Conservation (phyloP, 768 basidiomycete genomes). For the Infundibulicybe gibba region DNA sequence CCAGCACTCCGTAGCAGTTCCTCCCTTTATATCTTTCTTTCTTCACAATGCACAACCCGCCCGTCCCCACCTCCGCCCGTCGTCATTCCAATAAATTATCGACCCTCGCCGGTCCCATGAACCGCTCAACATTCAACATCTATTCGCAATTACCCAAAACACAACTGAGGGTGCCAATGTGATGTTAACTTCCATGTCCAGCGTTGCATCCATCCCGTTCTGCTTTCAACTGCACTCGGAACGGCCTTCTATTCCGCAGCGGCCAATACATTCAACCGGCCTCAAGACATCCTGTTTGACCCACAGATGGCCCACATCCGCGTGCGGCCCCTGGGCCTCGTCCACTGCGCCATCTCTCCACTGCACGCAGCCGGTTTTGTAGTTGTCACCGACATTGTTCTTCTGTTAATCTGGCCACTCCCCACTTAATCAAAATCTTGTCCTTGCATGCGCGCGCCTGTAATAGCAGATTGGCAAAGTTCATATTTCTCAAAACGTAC, state of each 20-base stretch:
- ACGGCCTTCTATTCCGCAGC: conserved; percentile 90
- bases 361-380: no score
- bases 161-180: conserved; percentile 79
- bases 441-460: background rate
- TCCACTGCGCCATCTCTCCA: no score
- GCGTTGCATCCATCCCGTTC: conserved; percentile 87
- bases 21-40: conserved; percentile 55
- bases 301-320: conserved; percentile 95
- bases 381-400: no score
- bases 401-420: no score
- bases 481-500: conserved; percentile 69
- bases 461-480: conserved; percentile 38
- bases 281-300: conserved; percentile 93
- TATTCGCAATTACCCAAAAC: conserved; percentile 85
- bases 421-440: conserved; percentile 3
- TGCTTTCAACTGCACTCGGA: conserved; percentile 85
- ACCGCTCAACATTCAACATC: conserved; percentile 50
- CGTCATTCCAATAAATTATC: conserved; percentile 1
- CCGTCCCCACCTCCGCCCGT: conserved; percentile 22
- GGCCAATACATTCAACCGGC: conserved; percentile 92
- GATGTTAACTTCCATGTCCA: conserved; percentile 86
- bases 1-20: conserved; percentile 7
- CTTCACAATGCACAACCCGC: conserved; percentile 47
- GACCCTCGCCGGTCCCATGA: conserved; percentile 38
- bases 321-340: conserved; percentile 75